Conservation (phyloP, 2,329 filamentous ascomycete genomes). For the Colletotrichum somersetense region DNA sequence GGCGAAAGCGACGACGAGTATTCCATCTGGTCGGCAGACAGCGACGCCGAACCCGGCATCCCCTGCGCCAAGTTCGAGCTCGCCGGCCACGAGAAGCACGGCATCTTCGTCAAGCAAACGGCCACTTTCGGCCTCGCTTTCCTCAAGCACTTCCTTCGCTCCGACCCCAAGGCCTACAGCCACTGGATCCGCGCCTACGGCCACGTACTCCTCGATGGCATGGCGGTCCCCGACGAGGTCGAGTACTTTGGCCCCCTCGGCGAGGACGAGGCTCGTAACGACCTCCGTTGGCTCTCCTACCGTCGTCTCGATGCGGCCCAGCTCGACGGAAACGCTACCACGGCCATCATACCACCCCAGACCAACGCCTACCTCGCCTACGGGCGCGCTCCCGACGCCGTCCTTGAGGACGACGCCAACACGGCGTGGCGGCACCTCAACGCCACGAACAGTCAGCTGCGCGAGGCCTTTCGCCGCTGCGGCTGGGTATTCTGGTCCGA, state of each 20-base stretch:
- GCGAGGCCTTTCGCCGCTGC: slow-evolving; percentile 12
- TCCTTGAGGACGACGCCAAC: not conserved
- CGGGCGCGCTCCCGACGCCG: not conserved
- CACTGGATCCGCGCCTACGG: slow-evolving; percentile 1
- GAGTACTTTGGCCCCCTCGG: slow-evolving; percentile 1
- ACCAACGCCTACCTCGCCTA: slow-evolving; percentile 1
- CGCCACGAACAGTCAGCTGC: not conserved
- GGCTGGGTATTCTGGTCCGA: slow-evolving; percentile 31
- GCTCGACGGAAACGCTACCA: not conserved
- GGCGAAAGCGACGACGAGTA: too few relatives aligned
- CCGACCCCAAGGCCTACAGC: not conserved
- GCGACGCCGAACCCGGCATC: not conserved
- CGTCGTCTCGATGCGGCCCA: not conserved
- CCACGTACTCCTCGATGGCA: not conserved
- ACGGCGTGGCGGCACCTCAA: slow-evolving; percentile 10
- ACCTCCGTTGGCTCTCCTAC: not conserved
- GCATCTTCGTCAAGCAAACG: slow-evolving; percentile 17
- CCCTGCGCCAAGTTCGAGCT: slow-evolving; percentile 2
- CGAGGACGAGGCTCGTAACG: too few relatives aligned
- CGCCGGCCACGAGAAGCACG: not conserved
- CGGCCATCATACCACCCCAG: not conserved
- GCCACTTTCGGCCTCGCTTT: slow-evolving; percentile 19
- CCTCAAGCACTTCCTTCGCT: not conserved
- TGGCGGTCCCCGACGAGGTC: not conserved
- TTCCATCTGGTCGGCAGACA: too few relatives aligned